phyloP scores from a whole-genome alignment of 768 basidiomycete species.

The Rhodotorula paludigena region DNA sequence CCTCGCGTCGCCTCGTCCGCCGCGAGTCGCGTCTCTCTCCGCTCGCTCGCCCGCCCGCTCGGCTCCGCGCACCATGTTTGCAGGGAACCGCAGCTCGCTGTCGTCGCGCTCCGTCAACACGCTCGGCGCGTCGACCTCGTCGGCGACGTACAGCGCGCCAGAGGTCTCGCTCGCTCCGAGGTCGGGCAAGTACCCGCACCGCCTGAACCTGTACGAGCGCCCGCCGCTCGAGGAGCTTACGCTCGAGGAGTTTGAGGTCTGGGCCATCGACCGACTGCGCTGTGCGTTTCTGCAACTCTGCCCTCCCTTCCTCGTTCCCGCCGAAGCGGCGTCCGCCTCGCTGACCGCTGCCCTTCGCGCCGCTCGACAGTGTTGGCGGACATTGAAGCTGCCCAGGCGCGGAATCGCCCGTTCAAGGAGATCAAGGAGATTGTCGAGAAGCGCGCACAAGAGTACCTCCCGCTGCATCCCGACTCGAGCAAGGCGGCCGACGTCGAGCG shows the following conservation, averaged over 20 bases:
- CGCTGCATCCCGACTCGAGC: constrained; percentile 60
- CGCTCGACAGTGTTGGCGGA: constrained; percentile 62
- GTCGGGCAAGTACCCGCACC: constrained; percentile 55
- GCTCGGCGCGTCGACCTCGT: background rate
- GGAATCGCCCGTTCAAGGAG: constrained; percentile 76
- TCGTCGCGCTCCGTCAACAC: constrained; percentile 3
- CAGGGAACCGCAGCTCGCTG: background rate
- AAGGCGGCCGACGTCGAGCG: constrained; percentile 52
- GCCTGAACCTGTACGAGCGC: constrained; percentile 64
- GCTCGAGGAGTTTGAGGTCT: constrained; percentile 89
- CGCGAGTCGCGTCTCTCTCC: too few relatives aligned
- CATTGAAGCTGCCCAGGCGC: constrained; percentile 80
- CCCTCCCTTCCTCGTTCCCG: constrained; percentile 32
- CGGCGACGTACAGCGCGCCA: background rate
- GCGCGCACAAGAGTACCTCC: constrained; percentile 72
- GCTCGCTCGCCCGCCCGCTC: too few relatives aligned
- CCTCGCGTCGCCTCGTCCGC: too few relatives aligned
- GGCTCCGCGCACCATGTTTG: too few relatives aligned
- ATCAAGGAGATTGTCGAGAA: constrained; percentile 59
- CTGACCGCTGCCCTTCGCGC: background rate
- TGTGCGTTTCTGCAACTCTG: constrained; percentile 42
- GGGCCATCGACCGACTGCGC: constrained; percentile 78
- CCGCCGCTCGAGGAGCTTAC: constrained; percentile 85
- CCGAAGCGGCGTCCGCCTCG: constrained; percentile 27
- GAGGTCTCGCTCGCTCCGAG: constrained; percentile 12